These are phyloP conservation scores for Pezicula radicicola DNA, from an alignment of 2,329 filamentous ascomycete genomes.

Conservation along the genomic window DNA sequence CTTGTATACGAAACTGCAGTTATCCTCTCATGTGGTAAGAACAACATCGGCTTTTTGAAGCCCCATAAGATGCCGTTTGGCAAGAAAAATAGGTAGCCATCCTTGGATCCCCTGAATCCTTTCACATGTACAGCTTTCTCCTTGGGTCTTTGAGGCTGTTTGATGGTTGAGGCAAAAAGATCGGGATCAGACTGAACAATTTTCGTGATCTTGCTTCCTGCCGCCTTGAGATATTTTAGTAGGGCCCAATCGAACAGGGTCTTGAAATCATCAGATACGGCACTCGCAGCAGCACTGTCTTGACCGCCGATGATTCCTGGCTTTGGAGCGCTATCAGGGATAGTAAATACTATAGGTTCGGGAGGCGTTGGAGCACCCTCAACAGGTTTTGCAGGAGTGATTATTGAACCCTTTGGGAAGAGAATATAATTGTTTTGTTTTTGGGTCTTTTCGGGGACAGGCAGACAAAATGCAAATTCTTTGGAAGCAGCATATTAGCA, in stretches of 20 bases:
- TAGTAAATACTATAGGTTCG: slow-evolving; percentile 65
- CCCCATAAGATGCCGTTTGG: slow-evolving; percentile 66
- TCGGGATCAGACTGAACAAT: slow-evolving; percentile 51
- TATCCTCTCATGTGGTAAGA: slow-evolving; percentile 59
- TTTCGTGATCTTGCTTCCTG: slow-evolving; percentile 39
- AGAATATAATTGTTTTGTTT: slow-evolving; percentile 65
- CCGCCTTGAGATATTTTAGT: slow-evolving; percentile 46
- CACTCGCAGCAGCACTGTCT: slow-evolving; percentile 44
- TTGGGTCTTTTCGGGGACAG: slow-evolving; percentile 63
- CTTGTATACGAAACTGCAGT: slow-evolving; percentile 64
- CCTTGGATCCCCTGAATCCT: slow-evolving; percentile 65
- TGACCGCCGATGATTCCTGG: slow-evolving; percentile 52
- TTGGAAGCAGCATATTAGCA: slow-evolving; percentile 3
- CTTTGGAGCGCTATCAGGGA: slow-evolving; percentile 58
- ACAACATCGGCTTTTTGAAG: slow-evolving; percentile 67
- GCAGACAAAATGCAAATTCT: slow-evolving; percentile 63
- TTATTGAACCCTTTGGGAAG: slow-evolving; percentile 51
- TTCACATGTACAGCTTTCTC: slow-evolving; percentile 65
- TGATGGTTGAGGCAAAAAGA: slow-evolving; percentile 54
- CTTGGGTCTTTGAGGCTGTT: slow-evolving; percentile 53
- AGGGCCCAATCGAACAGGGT: slow-evolving; percentile 61
- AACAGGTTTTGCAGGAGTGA: slow-evolving; percentile 46
- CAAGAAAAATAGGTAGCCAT: slow-evolving; percentile 66
- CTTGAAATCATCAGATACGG: slow-evolving; percentile 57
- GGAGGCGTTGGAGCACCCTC: slow-evolving; percentile 28